Conservation (phyloP, 208 protist species). For the Acanthamoeba sp. region DNA sequence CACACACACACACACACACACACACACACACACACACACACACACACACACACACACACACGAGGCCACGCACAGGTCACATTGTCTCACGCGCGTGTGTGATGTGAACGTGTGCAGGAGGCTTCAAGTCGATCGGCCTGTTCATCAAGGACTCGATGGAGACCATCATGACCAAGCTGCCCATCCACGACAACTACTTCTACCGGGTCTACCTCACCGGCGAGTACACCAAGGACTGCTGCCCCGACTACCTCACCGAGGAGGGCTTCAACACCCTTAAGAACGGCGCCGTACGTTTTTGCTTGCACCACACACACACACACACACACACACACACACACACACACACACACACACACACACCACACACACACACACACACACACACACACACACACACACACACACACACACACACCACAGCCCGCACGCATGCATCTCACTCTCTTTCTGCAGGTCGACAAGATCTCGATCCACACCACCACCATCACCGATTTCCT, state of each 20-base stretch:
- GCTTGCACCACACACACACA: too few species aligned
- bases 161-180: constrained; percentile 69
- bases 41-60: too few species aligned
- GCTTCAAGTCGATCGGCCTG: constrained; percentile 60
- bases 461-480: constrained; percentile 77
- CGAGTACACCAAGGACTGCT: constrained; percentile 77
- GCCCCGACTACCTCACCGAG: constrained; percentile 75
- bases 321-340: too few species aligned
- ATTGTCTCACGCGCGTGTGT: too few species aligned
- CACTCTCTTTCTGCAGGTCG: neutral
- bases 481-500: constrained; percentile 76
- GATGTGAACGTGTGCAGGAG: neutral
- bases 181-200: constrained; percentile 77
- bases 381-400: neutral
- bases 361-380: too few species aligned
- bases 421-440: neutral
- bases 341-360: too few species aligned
- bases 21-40: too few species aligned
- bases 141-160: constrained; percentile 74
- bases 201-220: constrained; percentile 77
- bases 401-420: too few species aligned
- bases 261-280: constrained; percentile 74
- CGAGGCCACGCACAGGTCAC: too few species aligned
- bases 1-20: too few species aligned
- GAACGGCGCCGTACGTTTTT: constrained; percentile 41